Base-by-base conservation (phyloP, 345 rosid genomes). In the Eucalyptus pauciflora region DNA sequence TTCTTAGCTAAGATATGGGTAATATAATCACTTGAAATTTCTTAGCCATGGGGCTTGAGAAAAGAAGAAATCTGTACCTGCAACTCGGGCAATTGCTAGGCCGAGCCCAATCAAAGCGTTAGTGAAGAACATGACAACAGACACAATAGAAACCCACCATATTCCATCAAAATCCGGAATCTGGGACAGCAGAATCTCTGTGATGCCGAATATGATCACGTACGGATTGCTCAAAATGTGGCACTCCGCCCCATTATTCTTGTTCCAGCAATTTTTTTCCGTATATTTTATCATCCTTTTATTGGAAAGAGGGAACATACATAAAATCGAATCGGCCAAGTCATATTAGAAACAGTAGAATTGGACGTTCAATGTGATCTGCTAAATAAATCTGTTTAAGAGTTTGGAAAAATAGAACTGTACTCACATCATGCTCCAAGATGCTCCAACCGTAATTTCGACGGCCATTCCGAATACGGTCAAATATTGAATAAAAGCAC, bases 261-360 rank as follows among this genome's bases (percentile, higher is more conserved):
- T 24, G 88, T n/a, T n/a, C n/a, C n/a, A n/a, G n/a, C n/a, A n/a
- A n/a, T n/a, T n/a, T n/a, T n/a, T n/a, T n/a, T n/a, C n/a, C n/a
- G n/a, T n/a, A n/a, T n/a, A n/a, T n/a, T n/a, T 92, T 85, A 96
- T 93, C 16, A 96, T 96, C 98, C 99, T 96, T 93, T 86, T 81
- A 49, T 87, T 17, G 86, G 56, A 46, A 88, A 17, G 43, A 87
- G 29, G 7, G 8, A 52, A 69, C 49, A 46, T n/a, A 33, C 2
- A 43, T 8, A n/a, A 88, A n/a, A 52, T 67, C 31, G 79, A 67
- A 31, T 7, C 6, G 1, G 12, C 79, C 22, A 50, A 22, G 79
- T 31, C 3, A 67, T 31, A 31, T 31, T 7, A 4, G 41, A 67
- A 67, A 31, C 43, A n/a, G 43, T 67, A 31, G 22, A 31, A 67